These are phyloP conservation scores for Calonectria leucothoes DNA, from an alignment of 2,329 filamentous ascomycete species.

Conservation along the genomic window DNA sequence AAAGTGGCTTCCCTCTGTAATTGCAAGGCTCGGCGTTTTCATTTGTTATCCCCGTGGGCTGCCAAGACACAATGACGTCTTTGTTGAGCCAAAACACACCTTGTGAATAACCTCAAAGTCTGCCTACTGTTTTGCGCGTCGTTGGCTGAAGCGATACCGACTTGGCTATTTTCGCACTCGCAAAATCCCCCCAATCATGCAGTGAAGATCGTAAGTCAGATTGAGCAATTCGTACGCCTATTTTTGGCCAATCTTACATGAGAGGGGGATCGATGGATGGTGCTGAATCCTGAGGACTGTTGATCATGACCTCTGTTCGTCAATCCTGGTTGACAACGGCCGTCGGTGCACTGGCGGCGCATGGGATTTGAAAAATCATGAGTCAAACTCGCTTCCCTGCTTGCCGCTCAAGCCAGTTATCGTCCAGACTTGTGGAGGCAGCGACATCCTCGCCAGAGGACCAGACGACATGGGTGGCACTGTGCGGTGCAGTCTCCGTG, in stretches of 20 bases:
- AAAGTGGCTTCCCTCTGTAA: neutral
- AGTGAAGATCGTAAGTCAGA: neutral
- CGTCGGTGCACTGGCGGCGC: neutral
- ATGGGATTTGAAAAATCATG: neutral
- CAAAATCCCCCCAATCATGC: neutral
- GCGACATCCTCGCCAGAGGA: neutral
- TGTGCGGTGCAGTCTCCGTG: neutral
- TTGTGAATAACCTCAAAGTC: neutral
- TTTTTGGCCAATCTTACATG: neutral
- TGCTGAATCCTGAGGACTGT: neutral
- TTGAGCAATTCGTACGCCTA: neutral
- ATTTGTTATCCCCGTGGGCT: neutral
- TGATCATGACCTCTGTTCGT: neutral
- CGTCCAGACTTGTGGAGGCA: neutral
- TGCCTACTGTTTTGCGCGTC: neutral
- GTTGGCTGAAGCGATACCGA: neutral
- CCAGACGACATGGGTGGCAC: neutral
- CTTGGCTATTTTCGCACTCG: neutral
- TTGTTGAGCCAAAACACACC: neutral
- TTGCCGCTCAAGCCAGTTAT: neutral
- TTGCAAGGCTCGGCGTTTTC: neutral
- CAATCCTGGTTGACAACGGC: neutral
- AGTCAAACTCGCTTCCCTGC: neutral
- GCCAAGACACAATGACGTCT: neutral
- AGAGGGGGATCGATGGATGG: neutral